Conservation (phyloP, 1,284 basidiomycete species). For the Sporisorium scitamineum region DNA sequence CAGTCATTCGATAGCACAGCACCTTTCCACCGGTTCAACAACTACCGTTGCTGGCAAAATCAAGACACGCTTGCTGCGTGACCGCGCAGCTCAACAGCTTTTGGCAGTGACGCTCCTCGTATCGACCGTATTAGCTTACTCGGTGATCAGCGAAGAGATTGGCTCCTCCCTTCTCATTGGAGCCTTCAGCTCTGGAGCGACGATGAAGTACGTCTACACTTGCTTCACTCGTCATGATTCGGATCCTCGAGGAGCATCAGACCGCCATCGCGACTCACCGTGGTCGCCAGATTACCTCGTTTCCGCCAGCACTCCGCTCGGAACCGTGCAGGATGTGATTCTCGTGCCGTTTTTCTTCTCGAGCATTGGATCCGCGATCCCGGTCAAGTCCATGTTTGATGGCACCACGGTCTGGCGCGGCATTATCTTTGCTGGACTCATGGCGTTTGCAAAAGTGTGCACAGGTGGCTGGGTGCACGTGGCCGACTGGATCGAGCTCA, state of each 20-base stretch:
- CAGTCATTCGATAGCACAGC: background rate
- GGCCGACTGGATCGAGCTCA: constrained; percentile 43
- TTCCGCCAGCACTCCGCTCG: constrained; percentile 8
- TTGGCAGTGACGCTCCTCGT: constrained; percentile 11
- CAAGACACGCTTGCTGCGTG: background rate
- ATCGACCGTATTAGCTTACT: constrained; percentile 21
- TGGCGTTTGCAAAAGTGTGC: constrained; percentile 72
- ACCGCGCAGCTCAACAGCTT: constrained; percentile 10
- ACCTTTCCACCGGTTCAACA: too few relatives aligned
- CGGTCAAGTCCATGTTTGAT: constrained; percentile 73
- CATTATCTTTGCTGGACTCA: constrained; percentile 72
- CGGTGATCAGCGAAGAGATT: constrained; percentile 29
- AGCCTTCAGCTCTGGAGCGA: constrained; percentile 71
- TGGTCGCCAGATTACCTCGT: constrained; percentile 22
- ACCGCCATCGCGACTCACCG: background rate
- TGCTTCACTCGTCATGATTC: background rate
- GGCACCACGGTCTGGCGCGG: constrained; percentile 73
- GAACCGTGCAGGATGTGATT: constrained; percentile 50
- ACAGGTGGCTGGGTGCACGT: constrained; percentile 70
- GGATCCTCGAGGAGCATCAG: background rate
- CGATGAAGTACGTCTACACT: constrained; percentile 26
- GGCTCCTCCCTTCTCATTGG: constrained; percentile 72
- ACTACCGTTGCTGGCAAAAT: background rate
- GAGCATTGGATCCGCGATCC: constrained; percentile 74
- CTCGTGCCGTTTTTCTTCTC: constrained; percentile 75